Evolutionary conservation across 257 asterid species (phyloP).

Genomic region (Galeopsis tetrahit): DNA sequence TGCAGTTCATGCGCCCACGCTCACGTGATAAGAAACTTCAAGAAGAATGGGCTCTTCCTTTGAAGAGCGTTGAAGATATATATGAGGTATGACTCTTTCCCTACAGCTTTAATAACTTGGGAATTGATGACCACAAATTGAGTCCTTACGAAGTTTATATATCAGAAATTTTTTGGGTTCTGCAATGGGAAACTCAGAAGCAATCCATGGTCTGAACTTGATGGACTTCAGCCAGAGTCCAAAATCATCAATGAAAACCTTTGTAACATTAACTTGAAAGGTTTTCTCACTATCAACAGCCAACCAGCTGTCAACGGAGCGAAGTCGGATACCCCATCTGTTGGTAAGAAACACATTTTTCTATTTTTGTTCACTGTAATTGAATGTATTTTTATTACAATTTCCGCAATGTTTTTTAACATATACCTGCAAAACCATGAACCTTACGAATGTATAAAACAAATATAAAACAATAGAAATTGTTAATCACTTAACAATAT

Average conservation of each 20-base stretch:
- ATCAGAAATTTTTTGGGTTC: conserved; percentile 73
- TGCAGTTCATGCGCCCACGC: conserved; percentile 94
- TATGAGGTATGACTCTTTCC: conserved; percentile 60
- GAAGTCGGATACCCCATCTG: conserved; percentile 75
- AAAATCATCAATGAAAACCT: conserved; percentile 82
- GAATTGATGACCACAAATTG: conserved; percentile 21
- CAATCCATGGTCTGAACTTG: conserved; percentile 93
- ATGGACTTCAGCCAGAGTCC: conserved; percentile 94
- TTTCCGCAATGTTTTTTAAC: conserved; percentile 11
- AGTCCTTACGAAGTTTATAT: conserved; percentile 37
- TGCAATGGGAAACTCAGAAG: conserved; percentile 85
- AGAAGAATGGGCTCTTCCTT: conserved; percentile 91
- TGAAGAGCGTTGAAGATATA: conserved; percentile 71
- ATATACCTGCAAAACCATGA: conserved; percentile 3
- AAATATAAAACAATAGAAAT: neutral
- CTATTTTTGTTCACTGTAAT: conserved; percentile 13
- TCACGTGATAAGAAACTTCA: conserved; percentile 82
- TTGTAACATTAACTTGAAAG: conserved; percentile 67
- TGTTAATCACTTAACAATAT: too few species aligned
- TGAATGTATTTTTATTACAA: conserved; percentile 4
- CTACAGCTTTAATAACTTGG: conserved; percentile 10
- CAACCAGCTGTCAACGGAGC: conserved; percentile 95
- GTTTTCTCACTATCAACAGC: conserved; percentile 92
- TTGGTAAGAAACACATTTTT: conserved; percentile 61
- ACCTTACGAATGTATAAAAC: neutral